phyloP scores from a whole-genome alignment of 2,329 filamentous ascomycete species.

The Geosmithia flava region DNA sequence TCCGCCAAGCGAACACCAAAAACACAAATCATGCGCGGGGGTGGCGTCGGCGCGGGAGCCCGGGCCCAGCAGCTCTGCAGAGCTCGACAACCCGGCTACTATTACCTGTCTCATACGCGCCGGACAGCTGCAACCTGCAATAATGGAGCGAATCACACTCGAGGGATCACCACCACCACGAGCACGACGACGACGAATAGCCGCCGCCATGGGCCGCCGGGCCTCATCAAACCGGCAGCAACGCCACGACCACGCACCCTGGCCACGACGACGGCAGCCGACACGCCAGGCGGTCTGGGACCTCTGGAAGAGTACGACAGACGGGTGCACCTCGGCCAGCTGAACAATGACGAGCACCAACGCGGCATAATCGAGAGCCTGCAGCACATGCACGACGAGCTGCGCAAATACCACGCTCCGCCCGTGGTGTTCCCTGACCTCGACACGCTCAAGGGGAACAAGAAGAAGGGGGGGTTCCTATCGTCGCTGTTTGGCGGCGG shows the following conservation, averaged over 20 bases:
- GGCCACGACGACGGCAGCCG: constrained; percentile 5
- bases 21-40: background rate
- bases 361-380: constrained; percentile 81
- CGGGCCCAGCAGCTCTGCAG: background rate
- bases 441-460: constrained; percentile 44
- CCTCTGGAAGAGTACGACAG: constrained; percentile 83
- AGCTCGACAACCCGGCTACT: background rate
- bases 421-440: constrained; percentile 66
- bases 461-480: constrained; percentile 40
- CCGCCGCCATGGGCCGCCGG: background rate
- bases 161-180: too few relatives aligned
- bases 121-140: background rate
- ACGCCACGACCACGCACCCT: background rate
- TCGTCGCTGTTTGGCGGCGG: constrained; percentile 45
- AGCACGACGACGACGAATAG: background rate
- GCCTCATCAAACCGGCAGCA: background rate
- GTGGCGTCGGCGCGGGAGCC: background rate
- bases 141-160: too few relatives aligned
- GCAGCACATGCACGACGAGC: constrained; percentile 77
- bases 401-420: constrained; percentile 61
- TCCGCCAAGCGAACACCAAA: too few relatives aligned
- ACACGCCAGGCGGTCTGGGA: constrained; percentile 31
- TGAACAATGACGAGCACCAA: constrained; percentile 86
- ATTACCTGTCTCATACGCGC: background rate
- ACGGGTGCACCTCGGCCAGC: constrained; percentile 58